Base-by-base conservation (phyloP, 768 basidiomycete genomes). In the Boletus bicolor region DNA sequence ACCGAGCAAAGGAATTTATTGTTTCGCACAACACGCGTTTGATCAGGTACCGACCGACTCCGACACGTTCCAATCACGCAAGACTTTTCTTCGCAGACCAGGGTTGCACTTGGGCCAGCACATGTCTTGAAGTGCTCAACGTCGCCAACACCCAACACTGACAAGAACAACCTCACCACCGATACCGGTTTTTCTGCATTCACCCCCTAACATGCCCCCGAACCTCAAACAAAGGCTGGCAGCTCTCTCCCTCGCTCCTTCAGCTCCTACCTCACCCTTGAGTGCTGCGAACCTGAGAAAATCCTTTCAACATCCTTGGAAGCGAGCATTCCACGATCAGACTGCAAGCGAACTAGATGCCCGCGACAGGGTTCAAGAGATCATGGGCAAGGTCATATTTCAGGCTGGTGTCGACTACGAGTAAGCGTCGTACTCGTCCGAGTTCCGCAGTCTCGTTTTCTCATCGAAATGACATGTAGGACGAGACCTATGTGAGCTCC, bases 341-440 rank as follows among this genome's bases (percentile, higher is more conserved):
- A 59, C 59, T 49, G 62, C 57, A 54, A 52, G 63, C 51, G 68
- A 66, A 56, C 66, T 68, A 49, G 63, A 60, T 63, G 70, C 56
- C 7, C 63, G 66, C 44, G 78, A 82, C 43, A 75, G 72, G 56
- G 70, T 90, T 12, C 85, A 89, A 58, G 80, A 84, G 15, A 80
- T 87, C 30, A 80, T 93, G 76, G 66, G 74, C 38, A 83, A 76
- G 68, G 77, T 93, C 73, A 91, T 93, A 44, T 92, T 89, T 63
- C 91, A 92, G 68, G 92, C 92, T 43, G 92, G 92, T 2, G 87
- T 92, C 54, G 92, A 94, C 73, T 93, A 84, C 60, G 91, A 93
- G 92, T 94, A 63, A 67, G 87, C 78, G 17, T 51, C 28, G 21
- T 41, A 10, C 42, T 24, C 11, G n/a, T 36, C 45, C 43, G 26